Percentiles rank a stretch among this genome's conserved stretches.
phyloP scores from a whole-genome alignment of 2,329 filamentous ascomycete species.

The Parafenestella ontariensis region DNA sequence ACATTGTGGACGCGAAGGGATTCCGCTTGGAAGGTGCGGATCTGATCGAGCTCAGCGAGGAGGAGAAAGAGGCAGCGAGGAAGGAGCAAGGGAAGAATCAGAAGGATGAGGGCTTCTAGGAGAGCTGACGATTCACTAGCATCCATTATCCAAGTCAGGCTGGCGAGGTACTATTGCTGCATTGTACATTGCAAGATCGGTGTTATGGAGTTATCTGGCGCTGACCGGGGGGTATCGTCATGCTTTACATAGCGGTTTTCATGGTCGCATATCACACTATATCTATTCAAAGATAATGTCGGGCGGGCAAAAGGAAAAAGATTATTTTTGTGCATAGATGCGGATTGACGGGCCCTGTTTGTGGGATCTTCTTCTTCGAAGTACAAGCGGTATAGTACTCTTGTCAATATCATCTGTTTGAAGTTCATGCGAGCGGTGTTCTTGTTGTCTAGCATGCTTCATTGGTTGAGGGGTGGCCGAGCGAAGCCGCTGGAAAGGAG shows the following conservation, averaged over 20 bases:
- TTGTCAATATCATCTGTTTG: not conserved
- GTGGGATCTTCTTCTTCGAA: not conserved
- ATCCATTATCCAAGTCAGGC: not conserved
- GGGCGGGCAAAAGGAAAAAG: not conserved
- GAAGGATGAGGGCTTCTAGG: constrained; percentile 45
- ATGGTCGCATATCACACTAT: not conserved
- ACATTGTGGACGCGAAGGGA: constrained; percentile 46
- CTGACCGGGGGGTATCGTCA: not conserved
- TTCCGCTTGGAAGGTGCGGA: constrained; percentile 43
- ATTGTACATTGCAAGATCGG: not conserved
- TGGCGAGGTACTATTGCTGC: not conserved
- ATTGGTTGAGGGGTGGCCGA: no score
- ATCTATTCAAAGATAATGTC: not conserved
- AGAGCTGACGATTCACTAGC: not conserved
- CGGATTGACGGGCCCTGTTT: not conserved
- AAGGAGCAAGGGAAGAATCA: constrained; percentile 38
- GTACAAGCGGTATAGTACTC: not conserved
- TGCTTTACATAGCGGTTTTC: not conserved
- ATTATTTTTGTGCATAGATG: not conserved
- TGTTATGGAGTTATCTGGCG: not conserved
- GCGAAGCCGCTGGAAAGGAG: no score
- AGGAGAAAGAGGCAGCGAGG: constrained; percentile 37
- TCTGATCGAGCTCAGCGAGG: constrained; percentile 38
- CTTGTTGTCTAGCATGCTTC: no score
- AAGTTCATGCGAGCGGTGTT: not conserved